Conservation (phyloP, 306 rosid genomes). For the Canavalia ensiformis region DNA sequence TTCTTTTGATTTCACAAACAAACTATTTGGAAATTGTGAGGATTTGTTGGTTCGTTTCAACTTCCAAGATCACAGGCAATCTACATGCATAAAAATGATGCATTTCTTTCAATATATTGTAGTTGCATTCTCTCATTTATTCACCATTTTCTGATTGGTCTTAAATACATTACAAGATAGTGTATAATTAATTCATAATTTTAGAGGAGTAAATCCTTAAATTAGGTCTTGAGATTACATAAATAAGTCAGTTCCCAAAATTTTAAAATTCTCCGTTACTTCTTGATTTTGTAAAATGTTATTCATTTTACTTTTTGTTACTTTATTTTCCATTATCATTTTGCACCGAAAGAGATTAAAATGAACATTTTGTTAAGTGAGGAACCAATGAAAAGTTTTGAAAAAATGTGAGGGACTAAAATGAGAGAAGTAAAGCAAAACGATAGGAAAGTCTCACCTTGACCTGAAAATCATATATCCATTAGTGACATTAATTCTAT, state of each 20-base stretch:
- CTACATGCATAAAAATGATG: slow-evolving; percentile 18
- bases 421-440: neutral
- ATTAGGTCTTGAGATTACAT: no score
- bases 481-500: slow-evolving; percentile 1
- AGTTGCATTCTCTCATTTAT: neutral
- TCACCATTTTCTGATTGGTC: neutral
- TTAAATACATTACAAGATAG: neutral
- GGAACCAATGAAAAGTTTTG: no score
- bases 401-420: no score
- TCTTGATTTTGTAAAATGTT: no score
- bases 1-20: slow-evolving; percentile 20
- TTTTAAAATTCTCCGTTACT: no score
- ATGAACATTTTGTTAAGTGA: no score
- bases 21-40: slow-evolving; percentile 13
- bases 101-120: neutral
- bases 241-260: no score
- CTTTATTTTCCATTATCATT: no score
- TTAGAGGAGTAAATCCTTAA: neutral
- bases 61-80: neutral
- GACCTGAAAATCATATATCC: slow-evolving; percentile 1
- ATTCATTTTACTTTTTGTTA: no score
- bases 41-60: slow-evolving; percentile 24
- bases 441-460: neutral
- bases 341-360: no score
- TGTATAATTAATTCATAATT: neutral